These are phyloP conservation scores for Gonapodya sp. DNA, from an alignment of 192 early-diverging fungal species.

Conservation along the genomic window DNA sequence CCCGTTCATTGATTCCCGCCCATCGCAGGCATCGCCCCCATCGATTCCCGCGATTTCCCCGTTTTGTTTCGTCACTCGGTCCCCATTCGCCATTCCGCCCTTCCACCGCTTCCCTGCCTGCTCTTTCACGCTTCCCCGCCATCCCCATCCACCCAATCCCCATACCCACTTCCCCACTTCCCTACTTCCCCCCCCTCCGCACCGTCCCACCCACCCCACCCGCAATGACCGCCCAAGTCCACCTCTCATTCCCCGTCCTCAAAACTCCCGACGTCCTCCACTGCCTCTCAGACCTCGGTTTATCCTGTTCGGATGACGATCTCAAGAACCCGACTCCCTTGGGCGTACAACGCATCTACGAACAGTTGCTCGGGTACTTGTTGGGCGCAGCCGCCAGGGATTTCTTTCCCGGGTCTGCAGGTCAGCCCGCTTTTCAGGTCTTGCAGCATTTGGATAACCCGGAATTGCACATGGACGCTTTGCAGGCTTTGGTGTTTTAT, in stretches of 20 bases:
- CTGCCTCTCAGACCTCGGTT: constrained; percentile 66
- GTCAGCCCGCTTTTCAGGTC: constrained; percentile 23
- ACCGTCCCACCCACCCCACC: too few species aligned
- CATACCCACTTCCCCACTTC: too few species aligned
- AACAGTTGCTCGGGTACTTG: constrained; percentile 57
- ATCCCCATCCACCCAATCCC: too few species aligned
- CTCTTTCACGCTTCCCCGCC: too few species aligned
- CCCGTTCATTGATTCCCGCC: too few species aligned
- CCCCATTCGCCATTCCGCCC: too few species aligned
- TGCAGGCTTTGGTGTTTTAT: constrained; percentile 53
- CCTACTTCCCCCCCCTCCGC: too few species aligned
- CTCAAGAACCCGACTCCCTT: constrained; percentile 57
- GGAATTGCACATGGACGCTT: constrained; percentile 54
- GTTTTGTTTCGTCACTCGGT: too few species aligned
- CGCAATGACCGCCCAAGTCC: neutral
- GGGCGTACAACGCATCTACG: constrained; percentile 60
- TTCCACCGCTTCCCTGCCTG: too few species aligned
- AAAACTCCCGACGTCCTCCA: constrained; percentile 61
- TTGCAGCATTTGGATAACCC: constrained; percentile 34
- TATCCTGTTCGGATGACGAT: constrained; percentile 63
- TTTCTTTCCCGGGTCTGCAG: constrained; percentile 21
- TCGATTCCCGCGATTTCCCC: too few species aligned
- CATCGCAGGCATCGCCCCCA: too few species aligned
- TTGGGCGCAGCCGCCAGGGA: constrained; percentile 44
- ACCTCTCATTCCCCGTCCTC: constrained; percentile 52